Base-by-base conservation (phyloP, 108 stramenopile genomes). In the Fistulifera pelliculosa region DNA sequence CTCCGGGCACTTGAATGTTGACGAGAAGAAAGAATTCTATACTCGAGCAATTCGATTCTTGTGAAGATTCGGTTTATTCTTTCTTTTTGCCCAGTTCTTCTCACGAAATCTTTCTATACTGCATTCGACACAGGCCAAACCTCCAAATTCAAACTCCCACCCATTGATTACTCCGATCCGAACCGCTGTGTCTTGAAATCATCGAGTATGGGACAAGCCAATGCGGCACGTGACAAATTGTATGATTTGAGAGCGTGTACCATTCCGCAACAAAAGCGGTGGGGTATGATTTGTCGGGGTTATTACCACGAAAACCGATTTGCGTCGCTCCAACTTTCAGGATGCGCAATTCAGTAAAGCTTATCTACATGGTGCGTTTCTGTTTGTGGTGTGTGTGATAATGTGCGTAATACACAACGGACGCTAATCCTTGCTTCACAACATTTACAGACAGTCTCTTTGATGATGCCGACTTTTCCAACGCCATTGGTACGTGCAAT, bases 161-260 rank as follows among this genome's bases (percentile, higher is more conserved):
- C 94, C 40, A 88, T 95, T 57, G 90, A 95, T 61, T 21, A 47
- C 1, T 58, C 66, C 21, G 87, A 91, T 68, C 77, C 75, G 41
- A 71, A 60, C 16, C 79, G 95, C 27, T 97, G 96, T 71, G 39
- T 60, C 3, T 70, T 97, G 31, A 91, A 74, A 68, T 76, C 76
- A 23, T 73, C 70, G 49, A 68, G 71, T 28, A 97, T 96, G 66
- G 96, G 96, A 8, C 96, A 97, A 56, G 94, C 96, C 44, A 97
- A 97, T 50, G 96, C 94, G 1, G 93, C 93, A 1, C 72, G 96
- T 14, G 96, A 97, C 65, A 93, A 90, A 54, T 77, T 97, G 11
- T 95, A 91, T 59, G 96, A 97, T 70, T 61, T 97, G 17, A 76
- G 96, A 7, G 65, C 83, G 55, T 95, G 94, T 65, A 28, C 70